A percentile compares a stretch with the other conserved stretches of the same genome.
These are phyloP conservation scores for Aureobasidium leucospermi DNA, from an alignment of 2,329 filamentous ascomycete species.

Conservation along the genomic window DNA sequence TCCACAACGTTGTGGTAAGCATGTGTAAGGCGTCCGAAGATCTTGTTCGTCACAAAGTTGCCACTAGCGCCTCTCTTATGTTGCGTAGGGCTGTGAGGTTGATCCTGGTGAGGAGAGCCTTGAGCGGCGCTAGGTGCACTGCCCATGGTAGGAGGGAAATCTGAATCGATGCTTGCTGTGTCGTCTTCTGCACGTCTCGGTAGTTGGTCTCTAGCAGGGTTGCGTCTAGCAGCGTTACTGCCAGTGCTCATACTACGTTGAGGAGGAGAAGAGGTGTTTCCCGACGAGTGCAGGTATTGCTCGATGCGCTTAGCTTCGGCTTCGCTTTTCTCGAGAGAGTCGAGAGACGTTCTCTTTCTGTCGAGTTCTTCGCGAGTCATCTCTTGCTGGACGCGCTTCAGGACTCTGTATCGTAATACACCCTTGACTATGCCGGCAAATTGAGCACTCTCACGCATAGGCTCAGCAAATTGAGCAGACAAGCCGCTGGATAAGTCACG, in stretches of 20 bases:
- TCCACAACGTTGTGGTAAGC: slow-evolving; percentile 95
- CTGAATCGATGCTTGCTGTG: slow-evolving; percentile 60
- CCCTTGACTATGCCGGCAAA: slow-evolving; percentile 90
- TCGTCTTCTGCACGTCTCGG: slow-evolving; percentile 24
- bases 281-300: slow-evolving; percentile 74
- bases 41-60: slow-evolving; percentile 80
- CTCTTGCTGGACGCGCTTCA: slow-evolving; percentile 95
- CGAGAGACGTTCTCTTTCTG: slow-evolving; percentile 75
- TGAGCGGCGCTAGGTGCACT: slow-evolving; percentile 61
- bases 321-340: slow-evolving; percentile 89
- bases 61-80: slow-evolving; percentile 78
- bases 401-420: slow-evolving; percentile 79
- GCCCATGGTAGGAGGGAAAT: slow-evolving; percentile 85
- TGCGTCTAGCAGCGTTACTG: slow-evolving; percentile 32
- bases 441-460: slow-evolving; percentile 95
- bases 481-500: slow-evolving; percentile 81
- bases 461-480: slow-evolving; percentile 92
- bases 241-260: slow-evolving; percentile 51
- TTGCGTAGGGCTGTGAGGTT: slow-evolving; percentile 22
- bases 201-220: slow-evolving; percentile 32
- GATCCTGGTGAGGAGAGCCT: slow-evolving; percentile 49
- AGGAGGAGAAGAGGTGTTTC: slow-evolving; percentile 47
- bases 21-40: slow-evolving; percentile 91
- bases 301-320: slow-evolving; percentile 88
- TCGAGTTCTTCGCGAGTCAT: slow-evolving; percentile 90